A percentile compares a stretch with the other conserved stretches of the same genome.
Evolutionary conservation across 75 land plant species (phyloP).

Genomic region (Chamaecyparis obtusa): DNA sequence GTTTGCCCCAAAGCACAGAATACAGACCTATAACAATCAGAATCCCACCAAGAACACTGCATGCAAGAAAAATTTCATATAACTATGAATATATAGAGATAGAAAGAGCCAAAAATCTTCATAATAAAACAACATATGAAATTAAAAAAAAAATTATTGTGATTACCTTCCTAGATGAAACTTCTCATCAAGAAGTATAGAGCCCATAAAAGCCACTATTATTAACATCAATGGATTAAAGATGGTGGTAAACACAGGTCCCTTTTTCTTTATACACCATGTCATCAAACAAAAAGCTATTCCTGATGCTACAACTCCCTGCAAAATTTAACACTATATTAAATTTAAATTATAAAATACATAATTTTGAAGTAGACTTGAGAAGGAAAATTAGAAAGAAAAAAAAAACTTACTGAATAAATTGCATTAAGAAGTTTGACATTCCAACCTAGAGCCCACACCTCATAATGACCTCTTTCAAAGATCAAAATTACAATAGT

Average conservation of each 20-base stretch:
- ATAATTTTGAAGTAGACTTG: too few species aligned
- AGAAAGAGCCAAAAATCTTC: too few species aligned
- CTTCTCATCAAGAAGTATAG: conserved; percentile 56
- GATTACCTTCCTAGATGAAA: conserved; percentile 72
- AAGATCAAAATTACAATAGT: conserved; percentile 22
- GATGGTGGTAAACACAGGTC: conserved; percentile 73
- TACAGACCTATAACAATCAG: conserved; percentile 25
- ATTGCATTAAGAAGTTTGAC: conserved; percentile 31
- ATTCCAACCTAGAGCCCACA: conserved; percentile 36
- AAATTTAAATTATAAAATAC: too few species aligned
- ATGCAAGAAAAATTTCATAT: neutral
- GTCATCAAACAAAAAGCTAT: conserved; percentile 50
- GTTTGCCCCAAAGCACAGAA: conserved; percentile 27
- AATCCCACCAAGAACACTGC: conserved; percentile 26
- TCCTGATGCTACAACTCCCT: conserved; percentile 74
- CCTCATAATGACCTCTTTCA: conserved; percentile 27
- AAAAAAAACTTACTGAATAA: conserved; percentile 33
- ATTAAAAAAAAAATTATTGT: too few species aligned
- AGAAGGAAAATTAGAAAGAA: too few species aligned
- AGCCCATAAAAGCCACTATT: conserved; percentile 66
- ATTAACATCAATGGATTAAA: conserved; percentile 76
- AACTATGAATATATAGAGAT: neutral
- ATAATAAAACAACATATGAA: neutral
- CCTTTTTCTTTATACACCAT: conserved; percentile 69
- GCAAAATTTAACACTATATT: conserved; percentile 8